Evolutionary conservation across 2,329 filamentous ascomycete species (phyloP), one percentile per base, ranked within the genome.

Genomic region (Trichoderma koningii): DNA sequence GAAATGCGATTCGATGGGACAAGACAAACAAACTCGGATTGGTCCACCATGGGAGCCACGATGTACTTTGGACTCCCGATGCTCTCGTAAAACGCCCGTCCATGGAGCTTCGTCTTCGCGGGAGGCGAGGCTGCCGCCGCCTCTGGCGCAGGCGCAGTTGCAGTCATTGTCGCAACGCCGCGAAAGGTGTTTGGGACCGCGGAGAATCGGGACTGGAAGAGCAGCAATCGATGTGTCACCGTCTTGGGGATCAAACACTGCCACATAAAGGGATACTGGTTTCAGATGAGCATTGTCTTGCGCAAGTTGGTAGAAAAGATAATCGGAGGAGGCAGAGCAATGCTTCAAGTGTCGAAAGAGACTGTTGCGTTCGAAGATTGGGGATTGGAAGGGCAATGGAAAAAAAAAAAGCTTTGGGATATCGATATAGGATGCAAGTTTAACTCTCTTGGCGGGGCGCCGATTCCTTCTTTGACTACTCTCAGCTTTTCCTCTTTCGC

Each of bases 1-100:
- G 9, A 45, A 2, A n/a, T 17, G 45, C 21, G 26, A 15, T 48
- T 42, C 17, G 21, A n/a, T 50, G 51, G 34, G 14, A 12, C 45
- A 50, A 14, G 14, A 81, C 89, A 69, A 82, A 97, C 93, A 81
- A 98, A 97, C 81, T 99, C 95, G 38, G 93, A 97, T 77, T 97
- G 92, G 74, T 99, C 94, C 23, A 99, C 95, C 95, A 99, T 99
- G 42, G 95, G 95, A 41, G 95, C 95, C 63, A 99, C 85, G 34
- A 99, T 87, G 69, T 90, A 89, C 78, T 92, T 97, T 2, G 95
- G 95, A 66, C 90, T 93, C 23, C 95, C 95, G 67, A 99, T 90
- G 74, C 91, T 96, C 80, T 97, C 88, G 74, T 98, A 99, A 76
- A 99, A 98, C 14, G 90, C 91, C 65, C 95, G 83, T 0, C 95